Evolutionary conservation across 2,329 filamentous ascomycete species (phyloP).

Genomic region (Colletotrichum truncatum): DNA sequence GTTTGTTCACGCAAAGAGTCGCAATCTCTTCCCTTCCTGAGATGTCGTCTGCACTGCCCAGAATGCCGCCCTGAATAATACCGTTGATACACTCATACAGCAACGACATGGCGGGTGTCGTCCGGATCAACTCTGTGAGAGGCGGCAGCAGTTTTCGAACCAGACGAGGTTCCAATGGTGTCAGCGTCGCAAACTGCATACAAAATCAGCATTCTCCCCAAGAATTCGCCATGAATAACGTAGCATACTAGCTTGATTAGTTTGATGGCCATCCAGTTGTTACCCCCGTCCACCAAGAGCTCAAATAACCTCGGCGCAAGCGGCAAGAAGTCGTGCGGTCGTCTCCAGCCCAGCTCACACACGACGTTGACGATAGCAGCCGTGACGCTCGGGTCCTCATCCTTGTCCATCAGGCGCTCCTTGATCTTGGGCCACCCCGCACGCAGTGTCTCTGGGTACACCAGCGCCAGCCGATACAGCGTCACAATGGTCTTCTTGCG

Average conservation of each 20-base stretch:
- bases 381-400: constrained; percentile 92
- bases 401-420: constrained; percentile 88
- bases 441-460: constrained; percentile 94
- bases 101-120: constrained; percentile 96
- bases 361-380: constrained; percentile 97
- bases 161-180: constrained; percentile 88
- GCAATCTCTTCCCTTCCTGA: constrained; percentile 92
- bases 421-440: constrained; percentile 98
- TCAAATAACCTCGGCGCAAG: constrained; percentile 93
- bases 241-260: constrained; percentile 87
- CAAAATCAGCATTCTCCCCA: neutral
- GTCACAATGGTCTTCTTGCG: constrained; percentile 97
- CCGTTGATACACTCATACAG: constrained; percentile 99
- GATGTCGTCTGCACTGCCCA: constrained; percentile 82
- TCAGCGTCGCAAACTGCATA: constrained; percentile 87
- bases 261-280: constrained; percentile 99
- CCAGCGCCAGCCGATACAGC: constrained; percentile 89
- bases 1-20: constrained; percentile 88
- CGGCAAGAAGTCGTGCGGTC: constrained; percentile 92
- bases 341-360: constrained; percentile 93
- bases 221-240: neutral
- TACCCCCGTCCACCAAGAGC: constrained; percentile 87
- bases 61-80: constrained; percentile 94
- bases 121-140: constrained; percentile 90
- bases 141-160: constrained; percentile 92